Base-by-base conservation (phyloP, 108 stramenopile species). In the Mediolabrus comicus region DNA sequence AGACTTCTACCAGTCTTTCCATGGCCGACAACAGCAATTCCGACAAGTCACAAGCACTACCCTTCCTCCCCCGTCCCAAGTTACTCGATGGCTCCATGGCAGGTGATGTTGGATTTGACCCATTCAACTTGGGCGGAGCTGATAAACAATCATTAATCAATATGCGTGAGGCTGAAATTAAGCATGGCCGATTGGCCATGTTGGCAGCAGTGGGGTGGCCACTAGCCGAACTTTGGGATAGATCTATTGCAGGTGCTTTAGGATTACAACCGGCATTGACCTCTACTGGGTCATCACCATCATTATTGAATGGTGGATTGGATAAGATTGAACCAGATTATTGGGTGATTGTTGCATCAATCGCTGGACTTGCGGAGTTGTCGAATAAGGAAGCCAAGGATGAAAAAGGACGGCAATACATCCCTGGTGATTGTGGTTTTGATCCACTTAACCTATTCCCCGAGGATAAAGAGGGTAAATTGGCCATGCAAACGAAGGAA, bases 171-270 rank as follows among this genome's bases (percentile, higher is more conserved):
- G 93, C 93, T 2, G 93, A 94, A 69, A 79, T 94, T 53, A 94
- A 94, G 63, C 93, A 94, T 59, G 77, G 69, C 38, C 88, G 92
- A 25, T 69, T 96, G n/a, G 90, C 95, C 39, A 96, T 96, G 92
- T 68, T 54, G 0, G 53, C 95, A 22, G 88, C 82, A 24, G 91
- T 87, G 14, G 95, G 95, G 30, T 96, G 92, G 92, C 92, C 92
- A 13, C 41, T 96, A 19, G 84, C 92, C 17, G 95, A 96, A 67
- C 69, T 93, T 25, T 86, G 65, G 60, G 91, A 96, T 75, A 83
- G 84, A 74, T 72, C 61, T 4, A 79, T 96, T 54, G 53, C 53
- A 1, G 53, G 53, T 9, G 41, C 28, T 3, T 25, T 49, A 3
- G 60, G 35, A 25, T 11, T 61, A 0, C 26, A 49, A 17, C 14